A percentile compares a stretch with the other conserved stretches of the same genome.
These are phyloP conservation scores for Acacia melanoxylon DNA, from an alignment of 306 rosid genomes.

Conservation along the genomic window DNA sequence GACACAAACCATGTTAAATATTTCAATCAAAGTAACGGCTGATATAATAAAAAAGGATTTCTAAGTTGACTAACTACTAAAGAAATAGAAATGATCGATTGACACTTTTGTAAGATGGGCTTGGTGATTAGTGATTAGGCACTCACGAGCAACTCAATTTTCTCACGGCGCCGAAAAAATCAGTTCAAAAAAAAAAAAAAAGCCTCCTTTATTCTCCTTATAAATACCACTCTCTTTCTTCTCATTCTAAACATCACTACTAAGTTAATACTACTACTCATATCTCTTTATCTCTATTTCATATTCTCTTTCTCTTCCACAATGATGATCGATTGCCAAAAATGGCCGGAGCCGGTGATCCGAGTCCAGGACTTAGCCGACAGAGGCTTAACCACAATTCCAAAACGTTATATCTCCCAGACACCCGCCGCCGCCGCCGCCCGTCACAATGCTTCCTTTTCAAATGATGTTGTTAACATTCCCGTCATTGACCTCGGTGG, in stretches of 20 bases:
- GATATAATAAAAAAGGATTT: no score
- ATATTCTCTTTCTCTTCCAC: background rate
- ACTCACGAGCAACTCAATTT: conserved; percentile 35
- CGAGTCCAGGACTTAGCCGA: conserved; percentile 72
- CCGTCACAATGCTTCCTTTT: background rate
- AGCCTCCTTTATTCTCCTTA: background rate
- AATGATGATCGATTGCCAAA: conserved; percentile 46
- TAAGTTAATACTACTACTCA: no score
- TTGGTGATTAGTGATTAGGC: background rate
- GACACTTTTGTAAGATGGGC: background rate
- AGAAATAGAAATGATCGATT: background rate
- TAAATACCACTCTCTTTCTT: background rate
- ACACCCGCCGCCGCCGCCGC: conserved; percentile 27
- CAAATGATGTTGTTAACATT: conserved; percentile 31
- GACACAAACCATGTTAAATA: no score
- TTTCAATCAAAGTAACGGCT: no score
- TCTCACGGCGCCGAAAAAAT: conserved; percentile 62
- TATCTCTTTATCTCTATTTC: background rate
- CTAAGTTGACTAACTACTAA: no score
- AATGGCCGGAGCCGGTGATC: conserved; percentile 82
- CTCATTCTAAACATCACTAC: background rate
- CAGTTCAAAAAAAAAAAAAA: accelerated
- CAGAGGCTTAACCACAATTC: conserved; percentile 66
- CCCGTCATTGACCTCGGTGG: conserved; percentile 55
- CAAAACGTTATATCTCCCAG: conserved; percentile 51